Conservation (phyloP, 2,329 filamentous ascomycete genomes). For the Aspergillus sojae region DNA sequence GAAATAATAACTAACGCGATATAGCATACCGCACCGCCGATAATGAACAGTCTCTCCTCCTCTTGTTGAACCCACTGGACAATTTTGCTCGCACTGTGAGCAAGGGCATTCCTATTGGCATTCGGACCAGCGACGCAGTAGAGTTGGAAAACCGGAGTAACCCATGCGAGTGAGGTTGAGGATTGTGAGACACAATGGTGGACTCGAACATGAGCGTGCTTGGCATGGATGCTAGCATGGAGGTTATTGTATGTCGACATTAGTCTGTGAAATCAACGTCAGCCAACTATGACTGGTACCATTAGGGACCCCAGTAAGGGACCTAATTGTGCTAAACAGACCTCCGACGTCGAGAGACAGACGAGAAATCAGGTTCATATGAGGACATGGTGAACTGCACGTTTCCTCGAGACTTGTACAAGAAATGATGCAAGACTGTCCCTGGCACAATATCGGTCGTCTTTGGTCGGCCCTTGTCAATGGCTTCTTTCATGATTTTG, state of each 20-base stretch:
- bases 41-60: constrained; percentile 93
- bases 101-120: constrained; percentile 65
- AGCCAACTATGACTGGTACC: background rate
- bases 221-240: constrained; percentile 81
- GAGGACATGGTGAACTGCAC: constrained; percentile 95
- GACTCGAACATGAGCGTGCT: constrained; percentile 82
- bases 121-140: constrained; percentile 88
- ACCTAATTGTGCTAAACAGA: constrained; percentile 31
- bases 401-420: constrained; percentile 93
- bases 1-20: background rate
- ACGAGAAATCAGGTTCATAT: constrained; percentile 69
- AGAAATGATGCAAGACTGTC: constrained; percentile 81
- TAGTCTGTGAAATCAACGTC: constrained; percentile 50
- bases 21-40: constrained; percentile 80
- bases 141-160: constrained; percentile 87
- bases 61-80: constrained; percentile 90
- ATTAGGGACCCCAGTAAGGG: background rate
- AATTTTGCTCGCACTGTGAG: constrained; percentile 84
- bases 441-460: constrained; percentile 78
- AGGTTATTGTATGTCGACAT: constrained; percentile 84
- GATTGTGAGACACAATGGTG: constrained; percentile 77
- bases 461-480: constrained; percentile 69
- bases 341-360: constrained; percentile 64
- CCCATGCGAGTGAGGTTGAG: constrained; percentile 82
- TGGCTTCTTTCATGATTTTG: constrained; percentile 71